Percentiles rank a stretch among this genome's conserved stretches.
Conservation (phyloP, 805 yeast genomes). For the Candida loeiensis region DNA sequence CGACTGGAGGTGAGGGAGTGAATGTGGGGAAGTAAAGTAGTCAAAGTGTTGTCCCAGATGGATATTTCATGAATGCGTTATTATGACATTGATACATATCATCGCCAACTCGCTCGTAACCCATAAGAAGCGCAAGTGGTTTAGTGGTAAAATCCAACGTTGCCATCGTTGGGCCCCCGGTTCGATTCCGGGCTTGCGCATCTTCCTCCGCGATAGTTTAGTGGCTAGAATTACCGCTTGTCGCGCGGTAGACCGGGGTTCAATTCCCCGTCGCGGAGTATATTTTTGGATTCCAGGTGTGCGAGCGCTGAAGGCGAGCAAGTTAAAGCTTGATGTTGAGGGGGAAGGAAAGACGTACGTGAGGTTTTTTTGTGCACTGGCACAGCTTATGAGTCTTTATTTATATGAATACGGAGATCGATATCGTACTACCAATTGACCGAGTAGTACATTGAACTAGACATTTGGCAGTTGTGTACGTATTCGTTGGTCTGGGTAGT, state of each 20-base stretch:
- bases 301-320: neutral
- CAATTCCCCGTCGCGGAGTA: conserved; percentile 7
- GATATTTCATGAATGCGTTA: neutral
- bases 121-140: neutral
- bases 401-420: too few relatives aligned
- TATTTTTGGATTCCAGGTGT: neutral
- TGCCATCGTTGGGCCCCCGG: conserved; percentile 5
- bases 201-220: conserved; percentile 1
- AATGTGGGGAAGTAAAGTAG: too few relatives aligned
- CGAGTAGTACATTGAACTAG: too few relatives aligned
- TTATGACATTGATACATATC: neutral
- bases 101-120: neutral
- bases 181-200: conserved; percentile 4
- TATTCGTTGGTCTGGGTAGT: too few relatives aligned
- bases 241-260: conserved; percentile 8
- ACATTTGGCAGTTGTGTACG: too few relatives aligned
- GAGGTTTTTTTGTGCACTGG: neutral
- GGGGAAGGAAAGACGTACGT: too few relatives aligned
- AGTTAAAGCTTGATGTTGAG: too few relatives aligned
- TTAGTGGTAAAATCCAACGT: conserved; percentile 3
- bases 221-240: conserved; percentile 6
- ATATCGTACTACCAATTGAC: too few relatives aligned
- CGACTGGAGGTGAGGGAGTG: too few relatives aligned
- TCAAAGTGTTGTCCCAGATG: too few relatives aligned
- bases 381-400: neutral